These are phyloP conservation scores for Violaceomyces palustris DNA, from an alignment of 1,284 basidiomycete species.

Conservation along the genomic window DNA sequence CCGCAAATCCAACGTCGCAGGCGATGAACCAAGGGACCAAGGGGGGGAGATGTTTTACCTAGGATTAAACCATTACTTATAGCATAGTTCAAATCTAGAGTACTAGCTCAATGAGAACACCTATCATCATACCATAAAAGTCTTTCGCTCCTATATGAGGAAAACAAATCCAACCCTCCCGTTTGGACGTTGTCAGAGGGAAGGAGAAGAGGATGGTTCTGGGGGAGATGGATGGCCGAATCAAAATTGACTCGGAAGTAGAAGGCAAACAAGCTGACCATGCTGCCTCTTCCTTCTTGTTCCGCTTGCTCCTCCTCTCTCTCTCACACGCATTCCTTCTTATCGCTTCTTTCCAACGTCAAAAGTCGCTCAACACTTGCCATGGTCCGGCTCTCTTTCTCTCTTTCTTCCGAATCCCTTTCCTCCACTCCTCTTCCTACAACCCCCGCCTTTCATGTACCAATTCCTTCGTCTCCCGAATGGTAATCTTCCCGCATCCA, in stretches of 20 bases:
- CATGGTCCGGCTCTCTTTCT: too few species aligned
- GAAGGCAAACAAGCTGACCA: slow-evolving; percentile 1
- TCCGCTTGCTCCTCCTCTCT: background rate
- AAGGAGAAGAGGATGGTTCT: background rate
- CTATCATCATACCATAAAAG: slow-evolving; percentile 41
- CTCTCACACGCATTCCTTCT: background rate
- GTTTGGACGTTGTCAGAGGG: background rate
- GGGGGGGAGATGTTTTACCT: slow-evolving; percentile 5
- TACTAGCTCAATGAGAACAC: slow-evolving; percentile 35
- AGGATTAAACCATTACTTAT: slow-evolving; percentile 30
- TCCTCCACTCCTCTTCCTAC: too few species aligned
- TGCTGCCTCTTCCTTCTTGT: slow-evolving; percentile 1
- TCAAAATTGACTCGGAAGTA: too few species aligned
- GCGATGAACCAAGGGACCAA: background rate
- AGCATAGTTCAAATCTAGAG: slow-evolving; percentile 48
- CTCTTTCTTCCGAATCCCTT: too few species aligned
- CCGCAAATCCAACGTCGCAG: too few species aligned
- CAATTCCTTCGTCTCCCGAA: too few species aligned
- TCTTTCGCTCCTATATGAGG: slow-evolving; percentile 51
- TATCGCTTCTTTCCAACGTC: too few species aligned
- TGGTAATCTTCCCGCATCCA: too few species aligned
- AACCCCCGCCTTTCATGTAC: too few species aligned
- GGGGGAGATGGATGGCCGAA: background rate
- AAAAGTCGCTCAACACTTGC: too few species aligned
- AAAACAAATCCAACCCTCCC: slow-evolving; percentile 1